Conservation (phyloP, 768 basidiomycete species). For the Favolaschia claudopus region DNA sequence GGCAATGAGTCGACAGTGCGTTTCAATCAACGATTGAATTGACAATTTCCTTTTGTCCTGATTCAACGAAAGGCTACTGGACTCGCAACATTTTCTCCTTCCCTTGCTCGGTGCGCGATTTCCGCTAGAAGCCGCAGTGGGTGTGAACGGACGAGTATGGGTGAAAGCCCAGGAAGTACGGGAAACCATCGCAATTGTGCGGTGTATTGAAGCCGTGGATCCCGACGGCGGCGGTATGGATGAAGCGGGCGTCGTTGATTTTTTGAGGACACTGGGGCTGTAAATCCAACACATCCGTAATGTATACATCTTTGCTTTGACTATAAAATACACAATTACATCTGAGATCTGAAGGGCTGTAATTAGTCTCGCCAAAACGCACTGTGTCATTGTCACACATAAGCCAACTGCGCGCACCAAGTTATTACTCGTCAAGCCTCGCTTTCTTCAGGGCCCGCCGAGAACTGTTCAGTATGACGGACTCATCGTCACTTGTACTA, state of each 20-base stretch:
- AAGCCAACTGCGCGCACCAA: conserved; percentile 12
- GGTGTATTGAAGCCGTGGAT: conserved; percentile 86
- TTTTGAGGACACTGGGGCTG: conserved; percentile 57
- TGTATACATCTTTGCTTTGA: conserved; percentile 21
- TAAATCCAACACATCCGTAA: conserved; percentile 29
- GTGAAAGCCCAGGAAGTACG: conserved; percentile 75
- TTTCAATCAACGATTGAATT: too few relatives aligned
- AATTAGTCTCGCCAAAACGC: too few relatives aligned
- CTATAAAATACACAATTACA: conserved; percentile 21
- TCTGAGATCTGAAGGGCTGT: too few relatives aligned
- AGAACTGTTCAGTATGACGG: conserved; percentile 49
- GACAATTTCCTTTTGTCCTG: neutral
- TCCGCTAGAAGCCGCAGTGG: conserved; percentile 88
- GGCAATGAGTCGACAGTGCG: conserved; percentile 86
- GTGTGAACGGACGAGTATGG: conserved; percentile 94
- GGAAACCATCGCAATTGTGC: conserved; percentile 76
- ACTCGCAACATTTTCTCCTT: conserved; percentile 83
- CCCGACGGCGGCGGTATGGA: conserved; percentile 74
- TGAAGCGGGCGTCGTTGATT: conserved; percentile 56
- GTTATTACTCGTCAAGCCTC: conserved; percentile 66
- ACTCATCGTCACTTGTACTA: conserved; percentile 80
- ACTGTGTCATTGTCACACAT: too few relatives aligned
- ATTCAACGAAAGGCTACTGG: conserved; percentile 59
- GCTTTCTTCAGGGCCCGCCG: conserved; percentile 75
- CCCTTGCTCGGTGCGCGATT: conserved; percentile 82